phyloP scores from a whole-genome alignment of 116 monocot genomes.

The Zostera marina region DNA sequence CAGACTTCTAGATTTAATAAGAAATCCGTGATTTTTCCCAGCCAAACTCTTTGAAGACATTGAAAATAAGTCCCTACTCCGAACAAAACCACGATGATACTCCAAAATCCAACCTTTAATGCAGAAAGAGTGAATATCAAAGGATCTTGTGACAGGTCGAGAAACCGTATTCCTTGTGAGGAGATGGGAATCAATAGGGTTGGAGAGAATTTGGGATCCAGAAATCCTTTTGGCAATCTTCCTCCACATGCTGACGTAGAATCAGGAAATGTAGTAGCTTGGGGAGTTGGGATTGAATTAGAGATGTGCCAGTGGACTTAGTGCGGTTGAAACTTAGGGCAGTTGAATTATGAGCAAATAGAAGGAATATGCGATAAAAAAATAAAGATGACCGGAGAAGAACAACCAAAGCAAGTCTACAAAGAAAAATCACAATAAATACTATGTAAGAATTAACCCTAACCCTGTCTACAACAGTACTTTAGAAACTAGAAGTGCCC shows the following conservation, averaged over 20 bases:
- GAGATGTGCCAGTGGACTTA: not conserved
- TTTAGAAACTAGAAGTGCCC: too few species aligned
- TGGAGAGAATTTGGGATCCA: not conserved
- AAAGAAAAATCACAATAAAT: not conserved
- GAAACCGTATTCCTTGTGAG: not conserved
- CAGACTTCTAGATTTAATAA: constrained; percentile 6
- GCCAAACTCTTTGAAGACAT: not conserved
- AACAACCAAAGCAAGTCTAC: too few species aligned
- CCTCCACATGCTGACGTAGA: not conserved
- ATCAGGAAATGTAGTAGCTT: not conserved
- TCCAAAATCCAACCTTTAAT: not conserved
- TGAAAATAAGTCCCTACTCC: not conserved
- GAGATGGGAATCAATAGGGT: not conserved
- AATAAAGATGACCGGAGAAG: not conserved
- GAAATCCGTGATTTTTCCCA: constrained; percentile 2
- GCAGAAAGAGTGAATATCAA: not conserved
- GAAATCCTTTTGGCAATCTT: not conserved
- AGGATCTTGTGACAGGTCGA: not conserved
- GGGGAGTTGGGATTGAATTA: not conserved
- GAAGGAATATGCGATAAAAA: not conserved
- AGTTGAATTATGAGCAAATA: too few species aligned
- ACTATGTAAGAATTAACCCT: not conserved
- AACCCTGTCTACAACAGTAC: too few species aligned
- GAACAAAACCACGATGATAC: not conserved
- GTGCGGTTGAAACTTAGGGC: not conserved